Percentiles rank a stretch among this genome's conserved stretches.
phyloP scores from a whole-genome alignment of 2,329 filamentous ascomycete genomes.

The Pezicula rhizophila region DNA sequence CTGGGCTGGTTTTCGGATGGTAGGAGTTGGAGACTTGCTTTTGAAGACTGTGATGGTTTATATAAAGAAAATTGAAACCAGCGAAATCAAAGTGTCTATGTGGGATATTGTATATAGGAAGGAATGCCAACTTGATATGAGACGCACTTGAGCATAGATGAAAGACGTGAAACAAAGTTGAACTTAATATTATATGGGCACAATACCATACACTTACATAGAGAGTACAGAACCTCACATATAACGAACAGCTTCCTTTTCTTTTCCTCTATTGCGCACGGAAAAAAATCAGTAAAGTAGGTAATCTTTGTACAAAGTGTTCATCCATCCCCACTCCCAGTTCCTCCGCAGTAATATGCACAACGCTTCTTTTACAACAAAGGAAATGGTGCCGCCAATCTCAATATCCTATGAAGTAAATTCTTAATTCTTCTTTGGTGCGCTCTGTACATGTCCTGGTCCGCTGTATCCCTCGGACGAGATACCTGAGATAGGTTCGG shows the following conservation, averaged over 20 bases:
- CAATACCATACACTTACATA: no score
- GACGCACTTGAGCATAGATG: no score
- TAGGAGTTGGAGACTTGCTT: no score
- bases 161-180: no score
- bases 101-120: no score
- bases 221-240: no score
- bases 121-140: no score
- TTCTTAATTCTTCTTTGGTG: constrained; percentile 24
- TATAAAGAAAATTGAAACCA: no score
- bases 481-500: constrained; percentile 83
- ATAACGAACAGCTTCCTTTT: neutral
- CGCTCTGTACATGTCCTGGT: constrained; percentile 66
- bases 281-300: neutral
- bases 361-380: neutral
- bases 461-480: constrained; percentile 73
- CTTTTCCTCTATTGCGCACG: neutral
- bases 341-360: neutral
- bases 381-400: neutral
- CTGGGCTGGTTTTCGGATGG: no score
- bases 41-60: no score
- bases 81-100: no score
- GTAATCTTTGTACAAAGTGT: neutral
- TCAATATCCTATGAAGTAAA: neutral
- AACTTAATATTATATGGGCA: no score
- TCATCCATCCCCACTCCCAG: neutral